phyloP scores from a whole-genome alignment of 495 filamentous ascomycete species.

The Copromyces sp. region DNA sequence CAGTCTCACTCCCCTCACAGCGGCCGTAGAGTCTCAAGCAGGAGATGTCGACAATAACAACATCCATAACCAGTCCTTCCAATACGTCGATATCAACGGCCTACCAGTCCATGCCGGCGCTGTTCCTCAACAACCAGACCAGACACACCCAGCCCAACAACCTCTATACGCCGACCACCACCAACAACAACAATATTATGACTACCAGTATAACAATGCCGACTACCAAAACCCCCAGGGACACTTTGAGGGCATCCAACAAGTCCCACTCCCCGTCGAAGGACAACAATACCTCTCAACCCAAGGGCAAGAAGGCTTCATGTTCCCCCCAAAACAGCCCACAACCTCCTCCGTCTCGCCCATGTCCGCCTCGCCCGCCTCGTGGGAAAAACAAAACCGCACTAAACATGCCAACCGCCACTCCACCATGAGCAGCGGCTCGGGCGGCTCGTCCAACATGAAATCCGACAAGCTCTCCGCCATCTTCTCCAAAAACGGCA shows the following conservation, averaged over 20 bases:
- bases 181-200: neutral
- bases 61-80: neutral
- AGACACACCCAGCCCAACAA: neutral
- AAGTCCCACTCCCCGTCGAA: neutral
- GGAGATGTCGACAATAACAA: neutral
- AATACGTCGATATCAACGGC: neutral
- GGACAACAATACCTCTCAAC: neutral
- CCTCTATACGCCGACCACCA: neutral
- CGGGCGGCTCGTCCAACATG: neutral
- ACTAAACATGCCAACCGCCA: neutral
- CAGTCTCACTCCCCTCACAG: neutral
- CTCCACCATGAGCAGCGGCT: neutral
- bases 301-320: neutral
- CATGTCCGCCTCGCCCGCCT: neutral
- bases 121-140: neutral
- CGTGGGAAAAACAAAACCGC: neutral
- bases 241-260: neutral
- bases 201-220: neutral
- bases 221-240: neutral
- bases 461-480: neutral
- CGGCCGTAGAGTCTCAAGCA: neutral
- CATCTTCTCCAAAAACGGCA: conserved; percentile 5
- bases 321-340: neutral
- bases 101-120: neutral
- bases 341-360: neutral